phyloP scores from a whole-genome alignment of 176 grass and related monocot genomes.

The Carex scoparia region DNA sequence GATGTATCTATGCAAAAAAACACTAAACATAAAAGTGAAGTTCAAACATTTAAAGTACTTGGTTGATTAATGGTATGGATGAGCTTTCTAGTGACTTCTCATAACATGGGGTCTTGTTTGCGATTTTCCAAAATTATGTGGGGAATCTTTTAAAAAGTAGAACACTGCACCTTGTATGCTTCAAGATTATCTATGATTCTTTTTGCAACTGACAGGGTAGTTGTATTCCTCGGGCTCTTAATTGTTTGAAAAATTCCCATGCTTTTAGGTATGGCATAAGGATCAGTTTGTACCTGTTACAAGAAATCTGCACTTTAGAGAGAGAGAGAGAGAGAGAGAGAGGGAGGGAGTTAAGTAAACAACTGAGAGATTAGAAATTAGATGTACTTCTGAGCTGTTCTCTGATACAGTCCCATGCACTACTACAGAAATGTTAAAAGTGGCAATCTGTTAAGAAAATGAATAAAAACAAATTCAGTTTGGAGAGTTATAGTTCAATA shows the following conservation, averaged over 20 bases:
- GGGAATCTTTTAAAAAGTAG: background rate
- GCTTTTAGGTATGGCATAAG: constrained; percentile 64
- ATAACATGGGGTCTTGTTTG: background rate
- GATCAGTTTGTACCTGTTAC: constrained; percentile 49
- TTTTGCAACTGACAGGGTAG: constrained; percentile 54
- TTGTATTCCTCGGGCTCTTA: constrained; percentile 65
- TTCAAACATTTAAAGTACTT: background rate
- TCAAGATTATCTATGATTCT: constrained; percentile 81
- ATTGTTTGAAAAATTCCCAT: constrained; percentile 72
- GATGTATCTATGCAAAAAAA: background rate
- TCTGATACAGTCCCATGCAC: constrained; percentile 69
- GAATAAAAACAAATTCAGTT: background rate
- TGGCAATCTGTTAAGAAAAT: constrained; percentile 43
- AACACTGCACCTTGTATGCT: constrained; percentile 60
- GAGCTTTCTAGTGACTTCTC: no score
- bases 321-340: constrained; percentile 8
- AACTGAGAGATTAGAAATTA: constrained; percentile 13
- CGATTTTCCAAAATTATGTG: background rate
- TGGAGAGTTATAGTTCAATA: background rate
- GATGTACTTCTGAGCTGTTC: constrained; percentile 51
- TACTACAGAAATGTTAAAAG: constrained; percentile 80
- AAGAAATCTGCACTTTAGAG: constrained; percentile 17
- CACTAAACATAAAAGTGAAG: background rate
- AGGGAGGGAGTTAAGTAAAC: constrained; percentile 16
- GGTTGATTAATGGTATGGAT: background rate